phyloP scores from a whole-genome alignment of 1,139 yeast genomes.

The Sugiyamaella grinbergsii region DNA sequence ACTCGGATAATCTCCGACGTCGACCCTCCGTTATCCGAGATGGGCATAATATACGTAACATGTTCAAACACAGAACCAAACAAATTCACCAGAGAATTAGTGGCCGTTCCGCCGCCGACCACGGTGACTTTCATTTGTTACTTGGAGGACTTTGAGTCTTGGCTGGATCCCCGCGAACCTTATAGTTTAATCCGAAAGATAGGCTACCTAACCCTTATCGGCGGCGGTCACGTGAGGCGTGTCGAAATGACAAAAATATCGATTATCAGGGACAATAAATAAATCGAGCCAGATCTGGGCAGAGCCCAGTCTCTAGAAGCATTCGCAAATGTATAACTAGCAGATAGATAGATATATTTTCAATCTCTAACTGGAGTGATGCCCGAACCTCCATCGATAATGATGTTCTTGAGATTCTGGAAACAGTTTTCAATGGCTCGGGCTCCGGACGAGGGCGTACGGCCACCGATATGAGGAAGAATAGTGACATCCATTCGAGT shows the following conservation, averaged over 20 bases:
- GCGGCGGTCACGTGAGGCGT: background rate
- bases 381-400: conserved; percentile 20
- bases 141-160: background rate
- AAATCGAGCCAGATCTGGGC: background rate
- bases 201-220: conserved; percentile 6
- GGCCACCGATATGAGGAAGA: conserved; percentile 78
- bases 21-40: conserved; percentile 93
- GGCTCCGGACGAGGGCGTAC: conserved; percentile 52
- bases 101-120: conserved; percentile 76
- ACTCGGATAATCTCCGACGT: conserved; percentile 89
- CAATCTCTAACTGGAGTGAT: conserved; percentile 20
- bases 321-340: too few relatives aligned
- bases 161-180: background rate
- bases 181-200: too few relatives aligned
- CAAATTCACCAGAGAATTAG: conserved; percentile 60
- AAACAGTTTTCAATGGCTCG: conserved; percentile 25
- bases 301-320: conserved; percentile 2
- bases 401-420: conserved; percentile 24
- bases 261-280: too few relatives aligned
- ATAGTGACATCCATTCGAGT: conserved; percentile 68
- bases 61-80: conserved; percentile 47
- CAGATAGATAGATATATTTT: background rate
- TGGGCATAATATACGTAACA: conserved; percentile 72
- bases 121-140: conserved; percentile 35
- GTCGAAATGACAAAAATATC: too few relatives aligned